These are phyloP conservation scores for Trematosphaeria pertusa DNA, from an alignment of 2,329 filamentous ascomycete species.

Conservation along the genomic window DNA sequence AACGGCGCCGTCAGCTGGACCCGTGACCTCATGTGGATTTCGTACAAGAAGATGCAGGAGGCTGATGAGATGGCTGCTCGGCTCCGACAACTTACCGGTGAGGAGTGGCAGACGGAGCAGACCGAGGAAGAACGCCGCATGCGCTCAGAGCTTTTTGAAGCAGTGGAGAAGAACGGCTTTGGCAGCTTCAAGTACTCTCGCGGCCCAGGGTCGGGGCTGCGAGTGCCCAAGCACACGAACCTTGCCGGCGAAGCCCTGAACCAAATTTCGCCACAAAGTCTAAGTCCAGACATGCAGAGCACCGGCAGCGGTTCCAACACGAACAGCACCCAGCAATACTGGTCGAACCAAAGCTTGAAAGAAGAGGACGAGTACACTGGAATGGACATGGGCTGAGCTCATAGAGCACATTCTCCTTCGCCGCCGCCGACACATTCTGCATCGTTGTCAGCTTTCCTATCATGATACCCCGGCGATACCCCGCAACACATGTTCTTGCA, in stretches of 20 bases:
- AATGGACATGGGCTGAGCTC: conserved; percentile 67
- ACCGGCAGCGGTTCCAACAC: conserved; percentile 67
- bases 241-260: conserved; percentile 78
- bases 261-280: conserved; percentile 64
- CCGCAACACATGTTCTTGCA: conserved; percentile 36
- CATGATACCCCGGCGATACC: conserved; percentile 47
- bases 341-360: conserved; percentile 72
- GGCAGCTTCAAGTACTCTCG: conserved; percentile 84
- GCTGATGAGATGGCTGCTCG: conserved; percentile 82
- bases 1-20: conserved; percentile 98
- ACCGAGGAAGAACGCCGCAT: conserved; percentile 95
- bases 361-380: conserved; percentile 87
- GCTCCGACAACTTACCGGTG: conserved; percentile 57
- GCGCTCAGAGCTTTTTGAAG: conserved; percentile 89
- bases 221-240: conserved; percentile 93
- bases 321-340: conserved; percentile 56
- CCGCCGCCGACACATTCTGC: conserved; percentile 20
- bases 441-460: conserved; percentile 29
- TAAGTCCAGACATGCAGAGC: conserved; percentile 64
- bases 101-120: conserved; percentile 50
- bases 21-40: conserved; percentile 95
- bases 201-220: conserved; percentile 80
- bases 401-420: conserved; percentile 15
- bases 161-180: conserved; percentile 79
- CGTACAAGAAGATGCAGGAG: conserved; percentile 86